Conservation (phyloP, 371 early-diverging fungal genomes). For the Chytridiales sp. region DNA sequence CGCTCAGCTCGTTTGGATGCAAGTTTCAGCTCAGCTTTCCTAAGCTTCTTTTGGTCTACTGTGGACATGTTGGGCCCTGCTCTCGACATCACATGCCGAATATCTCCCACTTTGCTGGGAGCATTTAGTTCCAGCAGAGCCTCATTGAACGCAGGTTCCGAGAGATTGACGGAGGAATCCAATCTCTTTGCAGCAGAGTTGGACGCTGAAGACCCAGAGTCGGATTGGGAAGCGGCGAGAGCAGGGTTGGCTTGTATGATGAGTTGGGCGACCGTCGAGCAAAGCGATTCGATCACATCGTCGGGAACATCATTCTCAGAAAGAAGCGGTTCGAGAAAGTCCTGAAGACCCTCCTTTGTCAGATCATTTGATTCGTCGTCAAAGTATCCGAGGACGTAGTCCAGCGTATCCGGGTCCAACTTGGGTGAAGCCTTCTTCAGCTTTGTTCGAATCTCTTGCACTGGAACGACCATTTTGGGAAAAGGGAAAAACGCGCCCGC, state of each 20-base stretch:
- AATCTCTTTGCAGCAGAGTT: constrained; percentile 15
- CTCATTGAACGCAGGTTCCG: neutral
- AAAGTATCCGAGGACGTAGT: constrained; percentile 68
- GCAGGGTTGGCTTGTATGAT: neutral
- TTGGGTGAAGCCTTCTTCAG: constrained; percentile 24
- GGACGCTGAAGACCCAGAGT: constrained; percentile 21
- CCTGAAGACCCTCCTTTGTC: constrained; percentile 70
- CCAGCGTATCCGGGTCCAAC: constrained; percentile 36
- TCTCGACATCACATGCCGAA: constrained; percentile 63
- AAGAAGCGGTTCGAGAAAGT: constrained; percentile 84
- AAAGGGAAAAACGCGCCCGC: too few species aligned
- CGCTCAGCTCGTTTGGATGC: constrained; percentile 87
- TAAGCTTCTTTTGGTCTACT: constrained; percentile 87
- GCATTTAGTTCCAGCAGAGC: constrained; percentile 2
- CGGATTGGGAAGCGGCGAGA: neutral
- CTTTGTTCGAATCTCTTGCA: neutral
- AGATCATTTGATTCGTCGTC: constrained; percentile 71
- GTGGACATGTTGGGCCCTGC: constrained; percentile 63
- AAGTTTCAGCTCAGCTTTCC: constrained; percentile 90
- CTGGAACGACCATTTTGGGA: neutral
- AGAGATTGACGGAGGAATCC: constrained; percentile 4
- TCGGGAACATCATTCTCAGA: constrained; percentile 67
- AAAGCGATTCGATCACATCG: constrained; percentile 52
- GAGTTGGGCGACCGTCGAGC: constrained; percentile 19
- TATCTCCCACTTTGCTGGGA: constrained; percentile 45